Evolutionary conservation across 78 protist species (phyloP).

Genomic region (Dictyostelium purpureum): DNA sequence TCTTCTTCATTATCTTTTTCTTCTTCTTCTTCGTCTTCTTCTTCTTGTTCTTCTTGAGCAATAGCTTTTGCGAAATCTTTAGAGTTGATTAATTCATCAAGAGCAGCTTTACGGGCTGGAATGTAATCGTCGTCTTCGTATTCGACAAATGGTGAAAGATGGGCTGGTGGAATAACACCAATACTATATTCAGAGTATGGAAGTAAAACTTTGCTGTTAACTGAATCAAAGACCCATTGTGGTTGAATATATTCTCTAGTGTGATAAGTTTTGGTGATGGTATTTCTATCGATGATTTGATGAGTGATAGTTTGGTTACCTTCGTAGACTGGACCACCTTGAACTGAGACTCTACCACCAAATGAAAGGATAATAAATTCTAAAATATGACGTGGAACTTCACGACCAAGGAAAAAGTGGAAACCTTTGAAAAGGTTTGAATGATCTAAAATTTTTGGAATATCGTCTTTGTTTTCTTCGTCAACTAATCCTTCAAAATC

Average conservation of each 20-base stretch:
- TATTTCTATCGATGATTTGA: slow-evolving; percentile 79
- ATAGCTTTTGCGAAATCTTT: slow-evolving; percentile 45
- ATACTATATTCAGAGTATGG: slow-evolving; percentile 61
- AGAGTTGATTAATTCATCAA: slow-evolving; percentile 51
- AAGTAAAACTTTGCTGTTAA: slow-evolving; percentile 84
- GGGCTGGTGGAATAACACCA: slow-evolving; percentile 93
- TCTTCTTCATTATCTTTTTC: not conserved
- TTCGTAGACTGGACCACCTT: slow-evolving; percentile 47
- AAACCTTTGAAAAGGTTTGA: slow-evolving; percentile 35
- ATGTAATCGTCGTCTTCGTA: slow-evolving; percentile 61
- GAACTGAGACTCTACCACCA: slow-evolving; percentile 89
- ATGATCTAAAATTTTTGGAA: slow-evolving; percentile 28
- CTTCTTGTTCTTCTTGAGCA: not conserved
- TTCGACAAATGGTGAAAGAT: slow-evolving; percentile 95
- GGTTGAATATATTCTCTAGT: slow-evolving; percentile 94
- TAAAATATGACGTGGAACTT: slow-evolving; percentile 80
- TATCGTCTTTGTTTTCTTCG: not conserved
- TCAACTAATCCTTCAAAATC: slow-evolving; percentile 37
- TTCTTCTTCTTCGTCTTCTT: not conserved
- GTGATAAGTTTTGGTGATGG: not conserved
- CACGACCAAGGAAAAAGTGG: slow-evolving; percentile 79
- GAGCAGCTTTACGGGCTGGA: slow-evolving; percentile 60
- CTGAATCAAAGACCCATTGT: slow-evolving; percentile 97
- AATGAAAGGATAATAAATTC: slow-evolving; percentile 81
- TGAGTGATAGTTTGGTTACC: slow-evolving; percentile 76